These are phyloP conservation scores for Nemania diffusa DNA, from an alignment of 2,329 filamentous ascomycete genomes.

Conservation along the genomic window DNA sequence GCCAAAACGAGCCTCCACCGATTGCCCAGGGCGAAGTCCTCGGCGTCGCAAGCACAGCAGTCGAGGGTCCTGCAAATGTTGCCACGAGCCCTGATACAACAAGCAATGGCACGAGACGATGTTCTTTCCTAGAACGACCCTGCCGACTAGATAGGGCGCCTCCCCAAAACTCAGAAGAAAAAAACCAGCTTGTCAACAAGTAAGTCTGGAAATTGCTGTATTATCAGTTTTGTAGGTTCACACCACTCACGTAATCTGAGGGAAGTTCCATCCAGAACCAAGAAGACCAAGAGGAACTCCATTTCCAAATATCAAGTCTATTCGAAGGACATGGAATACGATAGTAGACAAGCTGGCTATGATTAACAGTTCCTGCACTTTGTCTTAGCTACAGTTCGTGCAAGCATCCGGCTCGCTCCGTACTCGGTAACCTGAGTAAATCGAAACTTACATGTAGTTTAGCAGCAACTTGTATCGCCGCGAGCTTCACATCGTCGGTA, in stretches of 20 bases:
- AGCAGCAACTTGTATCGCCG: neutral
- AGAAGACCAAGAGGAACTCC: neutral
- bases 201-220: neutral
- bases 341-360: neutral
- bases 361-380: neutral
- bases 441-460: neutral
- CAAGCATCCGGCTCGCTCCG: neutral
- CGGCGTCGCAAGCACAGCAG: neutral
- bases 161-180: conserved; percentile 1
- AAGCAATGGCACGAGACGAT: neutral
- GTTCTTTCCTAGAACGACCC: neutral
- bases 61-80: neutral
- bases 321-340: neutral
- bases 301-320: neutral
- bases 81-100: neutral
- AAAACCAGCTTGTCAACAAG: neutral
- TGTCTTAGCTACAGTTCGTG: neutral
- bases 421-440: neutral
- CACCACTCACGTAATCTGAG: neutral
- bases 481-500: neutral
- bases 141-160: neutral
- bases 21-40: neutral
- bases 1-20: neutral
- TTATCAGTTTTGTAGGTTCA: neutral
- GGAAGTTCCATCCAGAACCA: neutral